Evolutionary conservation across 306 rosid species (phyloP), one percentile per base, ranked within the genome.

Genomic region (Lathyrus tuberosus): DNA sequence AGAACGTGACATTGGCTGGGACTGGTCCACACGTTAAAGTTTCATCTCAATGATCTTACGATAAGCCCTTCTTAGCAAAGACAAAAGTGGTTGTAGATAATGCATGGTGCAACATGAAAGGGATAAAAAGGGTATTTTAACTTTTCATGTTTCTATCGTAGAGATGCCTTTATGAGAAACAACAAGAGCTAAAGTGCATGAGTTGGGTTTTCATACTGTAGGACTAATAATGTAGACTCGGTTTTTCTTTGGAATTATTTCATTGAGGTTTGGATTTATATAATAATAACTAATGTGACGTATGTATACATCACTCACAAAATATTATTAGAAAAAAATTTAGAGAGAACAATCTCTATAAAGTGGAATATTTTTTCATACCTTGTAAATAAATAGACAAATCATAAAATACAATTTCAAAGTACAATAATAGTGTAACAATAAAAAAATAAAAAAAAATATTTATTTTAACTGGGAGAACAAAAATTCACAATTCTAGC

Each of bases 81-180:
- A 47, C 57, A 65, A 48, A 47, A 47, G 82, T 78, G 87, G 84
- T 20, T 70, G 77, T 67, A 49, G 58, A 18, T 9, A 2, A 48
- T 20, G 14, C 12, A 71, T 69, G 67, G 75, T 72, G 61, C 18
- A 30, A 65, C 69, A 54, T 22, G 12, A 10, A 24, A 30, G 64
- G 71, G 74, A 35, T 38, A 58, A 60, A 67, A 67, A 26, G 10
- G 33, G 41, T 48, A 75, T 41, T 31, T 38, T 24, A 4, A 37
- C 4, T 6, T 73, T 78, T 71, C 40, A 62, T 38, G 73, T 12
- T 49, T 10, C 38, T 28, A 35, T 67, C 26, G 1, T 15, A 20
- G n/a, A 66, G 62, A 80, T 70, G 61, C 71, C 53, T 52, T 42
- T 40, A 16, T 13, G 17, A 65, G 74, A 79, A 64, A 47, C 65